These are phyloP conservation scores for Candida maris DNA, from an alignment of 805 yeast species.

Conservation along the genomic window DNA sequence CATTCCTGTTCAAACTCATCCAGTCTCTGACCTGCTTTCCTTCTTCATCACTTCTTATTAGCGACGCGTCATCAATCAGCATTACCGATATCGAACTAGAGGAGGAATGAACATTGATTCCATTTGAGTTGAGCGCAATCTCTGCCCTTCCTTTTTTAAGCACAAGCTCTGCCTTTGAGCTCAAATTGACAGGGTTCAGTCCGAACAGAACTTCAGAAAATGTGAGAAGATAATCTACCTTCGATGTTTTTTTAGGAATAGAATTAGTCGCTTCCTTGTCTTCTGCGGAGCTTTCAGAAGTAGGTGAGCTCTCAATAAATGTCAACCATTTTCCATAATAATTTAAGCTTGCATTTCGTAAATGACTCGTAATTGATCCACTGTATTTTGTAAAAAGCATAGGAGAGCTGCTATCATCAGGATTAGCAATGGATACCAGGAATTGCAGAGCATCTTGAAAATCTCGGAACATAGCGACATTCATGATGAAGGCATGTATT, in stretches of 20 bases:
- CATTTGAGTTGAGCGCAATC: constrained; percentile 33
- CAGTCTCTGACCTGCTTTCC: constrained; percentile 21
- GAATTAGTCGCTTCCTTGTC: constrained; percentile 9
- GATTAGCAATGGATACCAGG: constrained; percentile 32
- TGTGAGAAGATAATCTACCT: constrained; percentile 25
- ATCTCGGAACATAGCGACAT: constrained; percentile 7
- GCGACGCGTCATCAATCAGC: constrained; percentile 59
- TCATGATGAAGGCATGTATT: constrained; percentile 13
- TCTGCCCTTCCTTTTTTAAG: constrained; percentile 55
- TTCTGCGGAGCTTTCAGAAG: background rate
- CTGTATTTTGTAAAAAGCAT: constrained; percentile 37
- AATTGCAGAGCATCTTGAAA: constrained; percentile 21
- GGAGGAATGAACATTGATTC: constrained; percentile 28
- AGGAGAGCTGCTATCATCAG: constrained; percentile 35
- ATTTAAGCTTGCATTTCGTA: constrained; percentile 48
- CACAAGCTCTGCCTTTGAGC: constrained; percentile 49
- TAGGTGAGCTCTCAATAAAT: constrained; percentile 32
- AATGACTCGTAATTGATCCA: constrained; percentile 38
- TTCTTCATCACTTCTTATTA: constrained; percentile 31
- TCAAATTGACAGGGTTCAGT: constrained; percentile 57
- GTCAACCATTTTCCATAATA: constrained; percentile 61
- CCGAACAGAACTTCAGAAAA: constrained; percentile 57
- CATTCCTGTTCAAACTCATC: constrained; percentile 16
- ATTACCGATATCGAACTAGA: constrained; percentile 48
- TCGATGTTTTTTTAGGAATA: background rate